Conservation (phyloP, 805 yeast species). For the Candida parachauliodes region DNA sequence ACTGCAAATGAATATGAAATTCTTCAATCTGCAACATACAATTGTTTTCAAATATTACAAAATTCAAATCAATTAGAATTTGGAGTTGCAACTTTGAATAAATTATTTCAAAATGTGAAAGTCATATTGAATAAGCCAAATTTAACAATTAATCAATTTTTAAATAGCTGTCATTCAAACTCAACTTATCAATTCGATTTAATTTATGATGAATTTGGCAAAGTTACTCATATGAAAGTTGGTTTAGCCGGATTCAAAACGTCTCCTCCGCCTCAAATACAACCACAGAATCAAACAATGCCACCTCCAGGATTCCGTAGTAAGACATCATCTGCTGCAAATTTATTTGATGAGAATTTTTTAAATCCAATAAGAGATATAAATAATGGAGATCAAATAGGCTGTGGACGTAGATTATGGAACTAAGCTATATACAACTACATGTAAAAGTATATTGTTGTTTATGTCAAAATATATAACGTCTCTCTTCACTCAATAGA, state of each 20-base stretch:
- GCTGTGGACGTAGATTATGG: constrained; percentile 10
- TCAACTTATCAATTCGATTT: constrained; percentile 37
- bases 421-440: constrained; percentile 1
- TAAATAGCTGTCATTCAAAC: constrained; percentile 16
- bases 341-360: constrained; percentile 7
- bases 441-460: no score
- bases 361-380: no score
- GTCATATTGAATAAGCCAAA: constrained; percentile 23
- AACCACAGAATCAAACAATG: neutral
- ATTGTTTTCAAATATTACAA: constrained; percentile 36
- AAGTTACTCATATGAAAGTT: constrained; percentile 41
- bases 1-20: constrained; percentile 22
- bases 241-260: no score
- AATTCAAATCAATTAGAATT: constrained; percentile 32
- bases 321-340: constrained; percentile 7
- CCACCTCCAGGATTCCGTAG: constrained; percentile 14
- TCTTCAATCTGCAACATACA: constrained; percentile 41
- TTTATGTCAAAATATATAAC: no score
- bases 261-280: constrained; percentile 6
- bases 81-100: constrained; percentile 32
- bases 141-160: constrained; percentile 29
- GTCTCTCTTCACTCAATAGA: no score
- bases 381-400: constrained; percentile 2
- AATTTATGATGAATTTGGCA: constrained; percentile 43
- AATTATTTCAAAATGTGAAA: constrained; percentile 30